A percentile compares a stretch with the other conserved stretches of the same genome.
Evolutionary conservation across 2,329 filamentous ascomycete species (phyloP).

Genomic region (Ascomycota sp.): DNA sequence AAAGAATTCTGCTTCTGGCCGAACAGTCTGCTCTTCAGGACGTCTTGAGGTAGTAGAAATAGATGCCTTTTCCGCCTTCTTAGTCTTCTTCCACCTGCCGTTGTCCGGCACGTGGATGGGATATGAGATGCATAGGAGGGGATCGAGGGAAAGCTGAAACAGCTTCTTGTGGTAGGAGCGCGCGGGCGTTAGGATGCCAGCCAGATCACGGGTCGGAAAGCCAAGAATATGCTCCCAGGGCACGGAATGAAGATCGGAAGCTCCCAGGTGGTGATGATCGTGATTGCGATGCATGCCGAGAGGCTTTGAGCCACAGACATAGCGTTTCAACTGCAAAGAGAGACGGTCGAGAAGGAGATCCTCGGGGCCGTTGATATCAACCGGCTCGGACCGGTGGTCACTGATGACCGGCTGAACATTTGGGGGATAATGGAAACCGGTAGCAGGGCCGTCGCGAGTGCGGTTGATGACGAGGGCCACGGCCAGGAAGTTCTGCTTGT

Average conservation of each 20-base stretch:
- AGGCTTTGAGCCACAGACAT: conserved; percentile 13
- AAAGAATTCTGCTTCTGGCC: conserved; percentile 10
- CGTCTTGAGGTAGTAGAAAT: conserved; percentile 14
- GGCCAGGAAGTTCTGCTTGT: conserved; percentile 38
- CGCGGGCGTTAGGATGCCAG: conserved; percentile 59
- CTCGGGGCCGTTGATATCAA: conserved; percentile 22
- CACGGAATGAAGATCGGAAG: conserved; percentile 34
- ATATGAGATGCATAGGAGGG: conserved; percentile 61
- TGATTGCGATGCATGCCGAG: conserved; percentile 27
- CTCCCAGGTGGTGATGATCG: conserved; percentile 34
- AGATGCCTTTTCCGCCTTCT: conserved; percentile 25
- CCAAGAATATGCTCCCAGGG: conserved; percentile 58
- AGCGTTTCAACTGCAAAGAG: conserved; percentile 14
- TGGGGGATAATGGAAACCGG: conserved; percentile 82
- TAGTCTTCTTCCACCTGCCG: conserved; percentile 54
- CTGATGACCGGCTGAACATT: conserved; percentile 19
- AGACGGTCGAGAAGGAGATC: conserved; percentile 29
- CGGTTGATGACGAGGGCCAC: conserved; percentile 56
- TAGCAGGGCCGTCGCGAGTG: conserved; percentile 57
- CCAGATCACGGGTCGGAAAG: conserved; percentile 56
- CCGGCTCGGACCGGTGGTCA: conserved; percentile 12
- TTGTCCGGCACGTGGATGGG: conserved; percentile 66
- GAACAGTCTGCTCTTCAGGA: conserved; percentile 11
- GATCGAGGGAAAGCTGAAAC: conserved; percentile 67
- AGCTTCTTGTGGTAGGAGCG: conserved; percentile 59